Conservation (phyloP, 768 basidiomycete species). For the Amanita subjunquillea region DNA sequence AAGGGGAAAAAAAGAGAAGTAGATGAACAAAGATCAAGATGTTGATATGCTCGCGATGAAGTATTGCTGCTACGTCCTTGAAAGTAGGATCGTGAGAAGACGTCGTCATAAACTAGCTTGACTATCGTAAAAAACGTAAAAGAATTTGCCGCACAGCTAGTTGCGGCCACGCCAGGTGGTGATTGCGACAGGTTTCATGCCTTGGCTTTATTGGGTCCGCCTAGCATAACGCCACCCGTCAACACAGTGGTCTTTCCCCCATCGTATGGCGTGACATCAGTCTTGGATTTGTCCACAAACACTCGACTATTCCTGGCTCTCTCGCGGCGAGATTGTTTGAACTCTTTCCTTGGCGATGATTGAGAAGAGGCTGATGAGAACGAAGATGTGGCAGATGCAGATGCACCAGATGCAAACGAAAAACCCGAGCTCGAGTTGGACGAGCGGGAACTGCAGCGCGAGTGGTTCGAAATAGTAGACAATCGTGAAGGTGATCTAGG, state of each 20-base stretch:
- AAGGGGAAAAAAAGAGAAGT: constrained; percentile 8
- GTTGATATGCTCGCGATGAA: neutral
- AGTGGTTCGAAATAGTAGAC: constrained; percentile 50
- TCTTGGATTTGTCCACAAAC: constrained; percentile 66
- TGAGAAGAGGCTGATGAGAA: constrained; percentile 31
- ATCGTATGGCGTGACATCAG: constrained; percentile 75
- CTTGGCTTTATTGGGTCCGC: constrained; percentile 22
- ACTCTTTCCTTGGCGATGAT: constrained; percentile 19
- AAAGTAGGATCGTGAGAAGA: constrained; percentile 3
- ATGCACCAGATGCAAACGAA: constrained; percentile 44
- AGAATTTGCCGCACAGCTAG: constrained; percentile 16
- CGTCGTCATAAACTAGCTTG: constrained; percentile 8
- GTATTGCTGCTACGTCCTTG: constrained; percentile 1
- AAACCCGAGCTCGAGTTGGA: constrained; percentile 60
- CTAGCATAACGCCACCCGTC: constrained; percentile 84
- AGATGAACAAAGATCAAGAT: constrained; percentile 11
- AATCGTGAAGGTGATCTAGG: constrained; percentile 49
- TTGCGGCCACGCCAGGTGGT: constrained; percentile 50
- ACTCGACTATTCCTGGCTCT: constrained; percentile 59
- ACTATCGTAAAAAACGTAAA: constrained; percentile 4
- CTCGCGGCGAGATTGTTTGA: constrained; percentile 58
- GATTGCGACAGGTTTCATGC: constrained; percentile 17
- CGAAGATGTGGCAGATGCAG: constrained; percentile 21
- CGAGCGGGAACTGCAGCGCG: constrained; percentile 63
- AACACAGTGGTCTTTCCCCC: constrained; percentile 84